These are phyloP conservation scores for Oemleria cerasiformis DNA, from an alignment of 306 rosid species.

Conservation along the genomic window DNA sequence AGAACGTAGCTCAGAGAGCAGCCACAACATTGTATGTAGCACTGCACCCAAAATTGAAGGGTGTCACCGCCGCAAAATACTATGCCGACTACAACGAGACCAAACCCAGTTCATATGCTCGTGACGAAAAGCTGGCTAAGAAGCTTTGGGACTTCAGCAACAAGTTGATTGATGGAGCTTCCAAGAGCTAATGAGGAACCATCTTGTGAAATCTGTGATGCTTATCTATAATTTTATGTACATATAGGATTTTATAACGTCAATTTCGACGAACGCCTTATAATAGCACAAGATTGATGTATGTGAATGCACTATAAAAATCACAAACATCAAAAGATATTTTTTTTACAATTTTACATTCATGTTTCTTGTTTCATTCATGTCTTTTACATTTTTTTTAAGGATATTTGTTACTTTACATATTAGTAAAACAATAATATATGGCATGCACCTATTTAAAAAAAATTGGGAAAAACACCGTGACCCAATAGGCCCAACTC, in stretches of 20 bases:
- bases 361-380: too few relatives aligned
- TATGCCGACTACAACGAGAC: conserved; percentile 72
- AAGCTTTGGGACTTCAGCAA: conserved; percentile 88
- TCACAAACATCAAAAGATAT: too few relatives aligned
- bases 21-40: conserved; percentile 87
- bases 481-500: background rate
- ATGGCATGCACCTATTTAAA: background rate
- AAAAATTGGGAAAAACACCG: background rate
- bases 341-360: too few relatives aligned
- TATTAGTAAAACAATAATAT: too few relatives aligned
- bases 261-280: too few relatives aligned
- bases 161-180: conserved; percentile 43
- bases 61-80: conserved; percentile 70
- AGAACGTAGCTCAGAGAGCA: conserved; percentile 85
- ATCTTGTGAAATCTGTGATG: background rate
- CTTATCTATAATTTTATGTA: too few relatives aligned
- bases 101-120: conserved; percentile 52
- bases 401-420: too few relatives aligned
- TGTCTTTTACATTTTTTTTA: too few relatives aligned
- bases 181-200: conserved; percentile 5
- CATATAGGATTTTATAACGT: too few relatives aligned
- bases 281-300: too few relatives aligned
- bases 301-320: too few relatives aligned
- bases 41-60: conserved; percentile 70
- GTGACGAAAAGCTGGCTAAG: conserved; percentile 41